Percentiles rank a stretch among this genome's conserved stretches.
Evolutionary conservation across 768 basidiomycete genomes (phyloP).

Genomic region (Trametes punicea): DNA sequence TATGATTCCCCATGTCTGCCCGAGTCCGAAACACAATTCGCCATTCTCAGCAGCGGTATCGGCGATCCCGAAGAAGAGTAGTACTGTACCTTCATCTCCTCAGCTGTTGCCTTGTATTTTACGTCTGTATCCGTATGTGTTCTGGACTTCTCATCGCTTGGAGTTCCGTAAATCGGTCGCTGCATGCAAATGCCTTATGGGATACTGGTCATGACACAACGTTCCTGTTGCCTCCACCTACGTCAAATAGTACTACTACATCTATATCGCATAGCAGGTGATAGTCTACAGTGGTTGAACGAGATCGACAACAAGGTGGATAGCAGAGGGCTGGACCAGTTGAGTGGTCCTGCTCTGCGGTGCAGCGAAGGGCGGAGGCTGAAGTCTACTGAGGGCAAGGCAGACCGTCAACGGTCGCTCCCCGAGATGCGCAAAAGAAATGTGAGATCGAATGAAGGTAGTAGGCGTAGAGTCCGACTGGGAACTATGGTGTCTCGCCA

Average conservation of each 20-base stretch:
- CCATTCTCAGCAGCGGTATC: conserved; percentile 87
- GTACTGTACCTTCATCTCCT: not conserved
- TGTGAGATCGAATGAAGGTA: too few relatives aligned
- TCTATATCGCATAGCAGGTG: conserved; percentile 6
- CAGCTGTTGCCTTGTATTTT: not conserved
- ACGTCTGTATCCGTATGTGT: not conserved
- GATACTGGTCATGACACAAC: conserved; percentile 9
- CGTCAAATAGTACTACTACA: conserved; percentile 11
- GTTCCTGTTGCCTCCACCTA: conserved; percentile 2
- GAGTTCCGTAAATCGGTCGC: not conserved
- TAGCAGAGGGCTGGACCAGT: conserved; percentile 39
- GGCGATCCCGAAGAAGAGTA: conserved; percentile 89
- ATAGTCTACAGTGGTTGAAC: conserved; percentile 19
- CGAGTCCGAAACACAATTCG: conserved; percentile 94
- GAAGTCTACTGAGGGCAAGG: conserved; percentile 12
- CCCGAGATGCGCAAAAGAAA: conserved; percentile 14
- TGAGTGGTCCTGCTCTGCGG: conserved; percentile 41
- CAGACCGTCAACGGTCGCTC: conserved; percentile 36
- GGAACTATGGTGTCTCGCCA: too few relatives aligned
- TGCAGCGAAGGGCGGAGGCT: conserved; percentile 22
- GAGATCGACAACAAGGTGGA: conserved; percentile 22
- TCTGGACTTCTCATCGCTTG: not conserved
- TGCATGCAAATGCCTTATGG: not conserved
- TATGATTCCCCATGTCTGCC: conserved; percentile 98
- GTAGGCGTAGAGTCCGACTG: too few relatives aligned